These are phyloP conservation scores for Murraya paniculata DNA, from an alignment of 345 rosid genomes.

Conservation along the genomic window DNA sequence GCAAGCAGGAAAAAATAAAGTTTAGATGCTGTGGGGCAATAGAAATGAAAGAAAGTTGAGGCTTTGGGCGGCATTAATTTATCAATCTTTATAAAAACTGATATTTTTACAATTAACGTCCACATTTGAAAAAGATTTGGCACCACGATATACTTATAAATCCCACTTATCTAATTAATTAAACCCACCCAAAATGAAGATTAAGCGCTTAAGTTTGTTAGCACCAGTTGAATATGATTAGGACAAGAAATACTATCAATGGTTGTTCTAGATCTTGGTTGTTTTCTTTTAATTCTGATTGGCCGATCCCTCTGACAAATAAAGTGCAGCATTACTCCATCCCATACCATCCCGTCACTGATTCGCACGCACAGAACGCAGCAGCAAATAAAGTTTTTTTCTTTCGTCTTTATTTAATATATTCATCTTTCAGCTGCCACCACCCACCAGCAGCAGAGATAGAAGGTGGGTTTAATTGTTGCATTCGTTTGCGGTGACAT, in stretches of 20 bases:
- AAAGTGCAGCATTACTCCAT: background rate
- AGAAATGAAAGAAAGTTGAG: background rate
- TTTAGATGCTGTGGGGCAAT: background rate
- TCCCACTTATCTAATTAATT: constrained; percentile 7
- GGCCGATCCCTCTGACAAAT: background rate
- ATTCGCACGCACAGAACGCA: background rate
- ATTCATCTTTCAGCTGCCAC: background rate
- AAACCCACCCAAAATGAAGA: background rate
- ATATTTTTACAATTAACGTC: background rate
- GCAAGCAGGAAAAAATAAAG: background rate
- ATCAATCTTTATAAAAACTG: too few species aligned
- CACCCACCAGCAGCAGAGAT: background rate
- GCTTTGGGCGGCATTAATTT: background rate
- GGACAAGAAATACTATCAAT: background rate
- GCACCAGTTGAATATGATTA: background rate
- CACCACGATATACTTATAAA: background rate
- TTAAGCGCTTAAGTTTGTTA: background rate
- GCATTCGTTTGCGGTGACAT: background rate
- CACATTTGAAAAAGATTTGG: background rate
- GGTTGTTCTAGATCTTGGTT: too few species aligned
- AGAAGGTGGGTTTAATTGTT: background rate
- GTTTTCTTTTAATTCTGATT: constrained; percentile 1
- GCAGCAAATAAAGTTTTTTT: background rate
- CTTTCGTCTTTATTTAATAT: background rate
- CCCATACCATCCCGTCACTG: background rate